Conservation (phyloP, 768 basidiomycete species). For the Dentipellis fragilis region DNA sequence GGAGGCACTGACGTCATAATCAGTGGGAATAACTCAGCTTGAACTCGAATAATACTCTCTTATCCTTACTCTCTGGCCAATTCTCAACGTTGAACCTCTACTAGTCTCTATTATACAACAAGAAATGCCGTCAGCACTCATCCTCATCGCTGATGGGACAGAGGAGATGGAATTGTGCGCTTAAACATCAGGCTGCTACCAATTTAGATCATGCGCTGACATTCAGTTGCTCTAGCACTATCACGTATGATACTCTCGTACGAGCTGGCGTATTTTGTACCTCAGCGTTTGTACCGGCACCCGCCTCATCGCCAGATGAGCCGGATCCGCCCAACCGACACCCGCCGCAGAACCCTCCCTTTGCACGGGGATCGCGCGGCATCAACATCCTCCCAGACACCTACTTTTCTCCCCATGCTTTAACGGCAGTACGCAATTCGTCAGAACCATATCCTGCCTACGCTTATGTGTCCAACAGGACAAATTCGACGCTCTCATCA, state of each 20-base stretch:
- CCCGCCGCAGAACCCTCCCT: conserved; percentile 28
- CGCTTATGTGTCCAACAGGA: conserved; percentile 30
- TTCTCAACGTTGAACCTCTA: too few species aligned
- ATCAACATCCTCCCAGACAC: conserved; percentile 63
- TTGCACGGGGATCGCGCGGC: conserved; percentile 60
- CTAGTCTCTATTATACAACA: background rate
- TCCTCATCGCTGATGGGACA: conserved; percentile 73
- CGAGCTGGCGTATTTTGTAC: conserved; percentile 59
- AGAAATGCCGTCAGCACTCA: conserved; percentile 43
- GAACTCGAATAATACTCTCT: too few species aligned
- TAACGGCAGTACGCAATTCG: conserved; percentile 13
- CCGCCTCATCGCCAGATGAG: background rate
- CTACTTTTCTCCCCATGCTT: conserved; percentile 21
- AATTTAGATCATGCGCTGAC: background rate
- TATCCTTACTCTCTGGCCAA: too few species aligned
- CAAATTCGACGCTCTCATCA: conserved; percentile 55
- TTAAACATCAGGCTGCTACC: background rate
- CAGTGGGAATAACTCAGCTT: too few species aligned
- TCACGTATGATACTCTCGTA: conserved; percentile 74
- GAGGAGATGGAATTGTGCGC: conserved; percentile 86
- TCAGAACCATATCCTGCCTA: background rate
- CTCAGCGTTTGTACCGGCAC: conserved; percentile 47
- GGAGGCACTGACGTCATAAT: too few species aligned
- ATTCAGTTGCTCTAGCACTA: conserved; percentile 38
- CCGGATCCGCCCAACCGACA: background rate